A percentile compares a stretch with the other conserved stretches of the same genome.
These are phyloP conservation scores for Torulaspora quercuum DNA, from an alignment of 805 yeast genomes.

Conservation along the genomic window DNA sequence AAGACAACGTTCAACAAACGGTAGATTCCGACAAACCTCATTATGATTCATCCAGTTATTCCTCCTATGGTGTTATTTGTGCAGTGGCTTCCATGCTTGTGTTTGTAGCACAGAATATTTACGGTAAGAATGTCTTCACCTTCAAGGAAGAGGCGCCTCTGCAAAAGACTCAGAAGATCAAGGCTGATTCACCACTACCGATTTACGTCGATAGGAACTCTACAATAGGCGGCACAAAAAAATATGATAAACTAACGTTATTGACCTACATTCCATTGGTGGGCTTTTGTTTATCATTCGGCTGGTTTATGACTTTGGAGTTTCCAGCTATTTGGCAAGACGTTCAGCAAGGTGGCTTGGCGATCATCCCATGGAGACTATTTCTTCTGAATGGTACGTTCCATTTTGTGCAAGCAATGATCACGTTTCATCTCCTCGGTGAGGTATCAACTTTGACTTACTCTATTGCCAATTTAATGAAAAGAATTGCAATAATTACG, in stretches of 20 bases:
- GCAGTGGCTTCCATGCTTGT: slow-evolving; percentile 67
- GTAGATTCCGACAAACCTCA: slow-evolving; percentile 5
- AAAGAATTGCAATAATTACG: slow-evolving; percentile 78
- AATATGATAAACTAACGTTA: slow-evolving; percentile 78
- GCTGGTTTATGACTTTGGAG: slow-evolving; percentile 68
- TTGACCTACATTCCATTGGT: slow-evolving; percentile 72
- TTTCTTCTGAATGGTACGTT: slow-evolving; percentile 65
- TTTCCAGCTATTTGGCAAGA: slow-evolving; percentile 37
- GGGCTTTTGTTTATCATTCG: slow-evolving; percentile 69
- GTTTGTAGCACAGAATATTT: slow-evolving; percentile 82
- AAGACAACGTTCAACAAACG: slow-evolving; percentile 15
- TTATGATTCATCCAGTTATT: slow-evolving; percentile 12
- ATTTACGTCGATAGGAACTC: slow-evolving; percentile 13
- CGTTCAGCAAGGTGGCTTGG: slow-evolving; percentile 24
- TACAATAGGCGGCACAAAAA: slow-evolving; percentile 23
- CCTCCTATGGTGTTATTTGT: slow-evolving; percentile 54
- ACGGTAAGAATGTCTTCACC: slow-evolving; percentile 78
- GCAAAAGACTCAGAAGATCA: slow-evolving; percentile 2
- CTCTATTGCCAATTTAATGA: slow-evolving; percentile 82
- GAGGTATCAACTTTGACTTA: slow-evolving; percentile 80
- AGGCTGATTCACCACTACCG: slow-evolving; percentile 24
- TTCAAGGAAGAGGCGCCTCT: slow-evolving; percentile 24
- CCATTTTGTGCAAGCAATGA: slow-evolving; percentile 74
- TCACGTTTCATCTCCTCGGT: slow-evolving; percentile 79
- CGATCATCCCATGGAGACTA: slow-evolving; percentile 45